A percentile compares a stretch with the other conserved stretches of the same genome.
phyloP scores from a whole-genome alignment of 257 asterid species.

The Ophiorrhiza pumila region DNA sequence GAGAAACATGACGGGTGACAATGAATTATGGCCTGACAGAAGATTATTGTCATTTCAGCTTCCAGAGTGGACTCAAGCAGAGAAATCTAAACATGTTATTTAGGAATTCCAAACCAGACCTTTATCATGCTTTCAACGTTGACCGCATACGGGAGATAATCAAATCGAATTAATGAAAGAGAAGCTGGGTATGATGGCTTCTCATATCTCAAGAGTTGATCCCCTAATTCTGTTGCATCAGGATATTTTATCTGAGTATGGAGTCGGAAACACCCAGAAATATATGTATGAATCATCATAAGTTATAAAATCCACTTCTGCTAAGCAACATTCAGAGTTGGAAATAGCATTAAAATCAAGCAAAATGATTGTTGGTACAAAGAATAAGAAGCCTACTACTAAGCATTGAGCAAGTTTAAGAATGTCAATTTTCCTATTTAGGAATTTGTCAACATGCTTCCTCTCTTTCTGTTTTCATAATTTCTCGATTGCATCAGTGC shows the following conservation, averaged over 20 bases:
- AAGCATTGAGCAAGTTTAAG: too few relatives aligned
- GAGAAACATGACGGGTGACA: not conserved
- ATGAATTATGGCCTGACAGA: not conserved
- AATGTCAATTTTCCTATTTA: not conserved
- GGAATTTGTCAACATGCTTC: not conserved
- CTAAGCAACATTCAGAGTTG: not conserved
- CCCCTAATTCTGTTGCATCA: slow-evolving; percentile 47
- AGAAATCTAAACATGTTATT: not conserved
- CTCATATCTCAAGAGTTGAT: slow-evolving; percentile 41
- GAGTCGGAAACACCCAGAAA: slow-evolving; percentile 38
- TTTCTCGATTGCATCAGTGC: not conserved
- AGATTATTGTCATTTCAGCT: not conserved
- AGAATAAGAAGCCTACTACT: not conserved
- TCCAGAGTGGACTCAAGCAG: slow-evolving; percentile 5
- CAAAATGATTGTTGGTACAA: not conserved
- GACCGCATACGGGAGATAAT: not conserved
- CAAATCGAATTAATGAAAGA: not conserved
- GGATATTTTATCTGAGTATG: slow-evolving; percentile 59
- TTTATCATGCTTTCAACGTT: slow-evolving; percentile 3
- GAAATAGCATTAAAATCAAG: not conserved
- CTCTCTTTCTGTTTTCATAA: not conserved
- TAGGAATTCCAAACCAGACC: not conserved
- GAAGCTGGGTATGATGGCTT: slow-evolving; percentile 15
- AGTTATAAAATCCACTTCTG: not conserved
- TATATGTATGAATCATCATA: too few relatives aligned